Conservation (phyloP, 768 basidiomycete genomes). For the Calocybe indica region DNA sequence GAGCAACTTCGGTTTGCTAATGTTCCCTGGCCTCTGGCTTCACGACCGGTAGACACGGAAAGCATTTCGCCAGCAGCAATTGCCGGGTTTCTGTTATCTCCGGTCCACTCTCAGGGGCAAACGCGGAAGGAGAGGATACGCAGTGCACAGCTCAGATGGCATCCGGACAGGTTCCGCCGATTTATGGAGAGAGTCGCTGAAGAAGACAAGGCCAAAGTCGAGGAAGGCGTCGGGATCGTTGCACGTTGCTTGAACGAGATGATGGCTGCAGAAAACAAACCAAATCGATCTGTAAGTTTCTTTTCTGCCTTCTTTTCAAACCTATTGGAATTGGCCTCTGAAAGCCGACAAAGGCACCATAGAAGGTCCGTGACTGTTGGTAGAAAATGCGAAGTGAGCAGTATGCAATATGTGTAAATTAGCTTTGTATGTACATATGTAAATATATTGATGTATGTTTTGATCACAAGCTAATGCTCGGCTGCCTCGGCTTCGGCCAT, state of each 20-base stretch:
- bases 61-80: conserved; percentile 55
- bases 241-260: conserved; percentile 65
- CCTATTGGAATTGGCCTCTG: too few relatives aligned
- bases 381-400: too few relatives aligned
- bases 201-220: conserved; percentile 45
- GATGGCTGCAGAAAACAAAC: conserved; percentile 32
- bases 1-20: conserved; percentile 49
- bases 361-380: too few relatives aligned
- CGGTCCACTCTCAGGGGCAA: conserved; percentile 52
- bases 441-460: background rate
- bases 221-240: conserved; percentile 60
- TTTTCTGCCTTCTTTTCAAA: too few relatives aligned
- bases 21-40: conserved; percentile 67
- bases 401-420: too few relatives aligned
- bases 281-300: too few relatives aligned
- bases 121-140: conserved; percentile 63
- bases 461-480: background rate
- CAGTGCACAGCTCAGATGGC: conserved; percentile 68
- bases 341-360: too few relatives aligned
- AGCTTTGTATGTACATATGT: background rate
- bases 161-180: conserved; percentile 71
- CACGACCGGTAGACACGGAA: conserved; percentile 32
- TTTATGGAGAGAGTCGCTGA: conserved; percentile 45
- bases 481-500: too few relatives aligned
- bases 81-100: conserved; percentile 54